Evolutionary conservation across 495 filamentous ascomycete genomes (phyloP).

Genomic region (Neurospora sublineolata): DNA sequence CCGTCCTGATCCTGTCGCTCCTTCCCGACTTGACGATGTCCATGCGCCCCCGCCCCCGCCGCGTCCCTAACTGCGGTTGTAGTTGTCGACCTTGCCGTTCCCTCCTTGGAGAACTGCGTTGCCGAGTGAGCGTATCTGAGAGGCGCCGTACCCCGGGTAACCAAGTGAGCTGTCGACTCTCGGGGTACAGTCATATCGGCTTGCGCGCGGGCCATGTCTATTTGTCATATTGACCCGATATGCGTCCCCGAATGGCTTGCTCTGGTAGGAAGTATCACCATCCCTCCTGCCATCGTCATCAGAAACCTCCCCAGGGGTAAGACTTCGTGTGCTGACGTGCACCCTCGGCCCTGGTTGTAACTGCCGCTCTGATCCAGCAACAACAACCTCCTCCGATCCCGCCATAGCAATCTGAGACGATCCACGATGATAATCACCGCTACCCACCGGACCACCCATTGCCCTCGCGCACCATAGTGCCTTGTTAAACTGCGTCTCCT

Average conservation of each 20-base stretch:
- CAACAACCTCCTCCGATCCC: background rate
- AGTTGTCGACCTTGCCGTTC: background rate
- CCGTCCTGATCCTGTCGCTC: background rate
- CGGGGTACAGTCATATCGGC: background rate
- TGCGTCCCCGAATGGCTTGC: background rate
- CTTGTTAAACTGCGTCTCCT: background rate
- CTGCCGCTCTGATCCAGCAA: background rate
- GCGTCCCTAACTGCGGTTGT: slow-evolving; percentile 1
- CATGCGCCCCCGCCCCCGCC: background rate
- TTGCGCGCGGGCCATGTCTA: background rate
- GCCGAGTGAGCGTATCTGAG: background rate
- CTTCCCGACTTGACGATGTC: background rate
- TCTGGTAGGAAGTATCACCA: background rate
- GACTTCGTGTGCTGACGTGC: background rate
- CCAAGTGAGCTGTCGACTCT: background rate
- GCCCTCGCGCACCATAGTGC: background rate
- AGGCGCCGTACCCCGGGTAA: background rate
- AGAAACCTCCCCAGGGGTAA: background rate
- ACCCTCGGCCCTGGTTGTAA: background rate
- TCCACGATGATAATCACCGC: background rate
- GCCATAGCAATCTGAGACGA: background rate
- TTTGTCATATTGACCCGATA: background rate
- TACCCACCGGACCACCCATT: background rate
- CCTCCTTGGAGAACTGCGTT: background rate
- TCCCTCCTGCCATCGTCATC: background rate